These are phyloP conservation scores for Hymenoscyphus fraxineus DNA, from an alignment of 2,329 filamentous ascomycete species.

Conservation along the genomic window DNA sequence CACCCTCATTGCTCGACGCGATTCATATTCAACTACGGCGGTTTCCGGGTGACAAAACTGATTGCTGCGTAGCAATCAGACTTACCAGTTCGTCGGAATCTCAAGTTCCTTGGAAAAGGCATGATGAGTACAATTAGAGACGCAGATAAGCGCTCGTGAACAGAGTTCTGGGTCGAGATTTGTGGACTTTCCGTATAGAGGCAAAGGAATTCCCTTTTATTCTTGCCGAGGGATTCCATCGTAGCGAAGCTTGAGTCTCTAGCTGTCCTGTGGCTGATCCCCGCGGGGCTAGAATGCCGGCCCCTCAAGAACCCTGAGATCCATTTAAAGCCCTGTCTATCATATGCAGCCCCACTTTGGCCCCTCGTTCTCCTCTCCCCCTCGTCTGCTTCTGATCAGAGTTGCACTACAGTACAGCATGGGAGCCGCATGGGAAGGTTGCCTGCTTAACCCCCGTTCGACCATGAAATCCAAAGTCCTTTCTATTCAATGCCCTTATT, in stretches of 20 bases:
- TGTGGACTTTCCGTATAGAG: not conserved
- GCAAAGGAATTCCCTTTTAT: not conserved
- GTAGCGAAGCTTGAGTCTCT: not conserved
- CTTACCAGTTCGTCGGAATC: not conserved
- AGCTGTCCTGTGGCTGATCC: not conserved
- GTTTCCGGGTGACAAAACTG: not conserved
- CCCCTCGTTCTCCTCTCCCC: not conserved
- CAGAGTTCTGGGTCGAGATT: not conserved
- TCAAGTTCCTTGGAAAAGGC: not conserved
- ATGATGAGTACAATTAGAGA: not conserved
- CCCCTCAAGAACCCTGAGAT: not conserved
- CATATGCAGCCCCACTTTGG: not conserved
- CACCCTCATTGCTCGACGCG: no score
- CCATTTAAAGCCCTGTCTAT: slow-evolving; percentile 1
- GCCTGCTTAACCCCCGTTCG: not conserved
- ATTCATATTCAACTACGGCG: no score
- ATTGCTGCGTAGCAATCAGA: not conserved
- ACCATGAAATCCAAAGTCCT: not conserved
- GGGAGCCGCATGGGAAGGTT: not conserved
- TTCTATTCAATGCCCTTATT: not conserved
- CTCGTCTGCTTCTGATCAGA: not conserved
- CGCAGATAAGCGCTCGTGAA: not conserved
- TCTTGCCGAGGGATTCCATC: not conserved
- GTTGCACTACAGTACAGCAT: not conserved
- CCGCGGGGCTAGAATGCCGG: not conserved